Evolutionary conservation across 129 eudicot genomes (phyloP), one percentile per base, ranked within the genome.

Genomic region (Pseudognaphalium luteoalbum): DNA sequence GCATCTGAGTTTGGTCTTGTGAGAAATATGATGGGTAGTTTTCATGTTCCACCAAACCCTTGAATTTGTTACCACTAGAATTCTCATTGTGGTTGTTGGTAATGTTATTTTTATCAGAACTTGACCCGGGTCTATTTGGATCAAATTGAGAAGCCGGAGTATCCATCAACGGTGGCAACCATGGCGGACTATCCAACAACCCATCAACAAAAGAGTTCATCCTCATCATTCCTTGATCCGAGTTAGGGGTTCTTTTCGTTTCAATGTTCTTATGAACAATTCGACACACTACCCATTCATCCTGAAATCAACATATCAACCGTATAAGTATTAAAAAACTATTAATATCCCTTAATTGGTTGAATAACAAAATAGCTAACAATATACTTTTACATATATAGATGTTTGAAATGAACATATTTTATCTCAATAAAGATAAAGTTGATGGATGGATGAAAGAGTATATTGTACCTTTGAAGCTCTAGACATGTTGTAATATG

Each of bases 251-350:
- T 76, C 83, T 85, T 64, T 62, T 85, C 3, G 63, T 66, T 30
- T 78, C 82, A 4, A 22, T 63, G 57, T 59, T 88, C 89, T 89
- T 91, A 78, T 88, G 89, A 68, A 88, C 78, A 6, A 91, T 83
- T 58, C 86, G 86, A 47, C 95, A 73, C 7, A 91, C 95, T 44
- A 91, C 97, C 92, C 95, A 91, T 84, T 87, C 90, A 41, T 86
- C 90, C 90, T 86, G 82, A 62, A 79, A 80, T 5, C 20, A 7
- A 57, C 6, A 64, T 64, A 71, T 19, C 39, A 2, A 57, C 44
- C 41, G 67, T 47, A 39, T 20, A 8, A 29, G 3, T 29, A 44
- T 47, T 32, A 32, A 19, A 50, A 52, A 19, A 4, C 22, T 17
- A 1, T 52, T 14, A 52, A 4, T 17, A 2, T 52, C 20, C 4